A percentile compares a stretch with the other conserved stretches of the same genome.
phyloP scores from a whole-genome alignment of 306 rosid genomes.

The Quercus mongolica region DNA sequence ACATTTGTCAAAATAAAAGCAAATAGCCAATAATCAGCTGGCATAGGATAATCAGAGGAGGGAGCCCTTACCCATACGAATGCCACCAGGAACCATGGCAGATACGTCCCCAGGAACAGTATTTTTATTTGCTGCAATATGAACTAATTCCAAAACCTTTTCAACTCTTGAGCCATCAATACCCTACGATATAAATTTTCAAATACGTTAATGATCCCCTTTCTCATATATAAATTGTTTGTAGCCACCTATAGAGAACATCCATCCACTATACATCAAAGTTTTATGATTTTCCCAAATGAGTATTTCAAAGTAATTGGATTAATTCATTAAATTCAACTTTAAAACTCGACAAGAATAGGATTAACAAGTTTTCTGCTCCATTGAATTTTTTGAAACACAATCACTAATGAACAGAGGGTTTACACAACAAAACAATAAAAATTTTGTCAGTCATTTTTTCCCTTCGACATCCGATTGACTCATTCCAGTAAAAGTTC shows the following conservation, averaged over 20 bases:
- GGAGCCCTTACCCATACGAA: constrained; percentile 75
- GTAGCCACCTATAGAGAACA: not conserved
- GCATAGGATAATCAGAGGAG: constrained; percentile 5
- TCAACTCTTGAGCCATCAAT: constrained; percentile 97
- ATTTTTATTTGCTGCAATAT: constrained; percentile 92
- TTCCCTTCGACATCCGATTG: not conserved
- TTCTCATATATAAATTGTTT: constrained; percentile 4
- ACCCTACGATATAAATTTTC: constrained; percentile 45
- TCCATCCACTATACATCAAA: not conserved
- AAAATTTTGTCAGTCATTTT: constrained; percentile 5
- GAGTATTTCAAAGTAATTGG: not conserved
- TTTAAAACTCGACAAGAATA: not conserved
- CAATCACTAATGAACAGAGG: constrained; percentile 6
- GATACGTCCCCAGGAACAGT: constrained; percentile 98
- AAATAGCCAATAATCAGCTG: constrained; percentile 5
- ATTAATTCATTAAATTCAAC: not conserved
- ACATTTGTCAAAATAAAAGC: constrained; percentile 8
- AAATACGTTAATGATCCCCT: not conserved
- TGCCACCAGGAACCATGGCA: constrained; percentile 98
- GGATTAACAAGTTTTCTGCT: not conserved
- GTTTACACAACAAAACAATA: not conserved
- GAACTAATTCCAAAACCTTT: constrained; percentile 85
- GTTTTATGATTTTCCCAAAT: not conserved
- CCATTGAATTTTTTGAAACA: not conserved
- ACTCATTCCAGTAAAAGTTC: constrained; percentile 5